A percentile compares a stretch with the other conserved stretches of the same genome.
Evolutionary conservation across 306 rosid species (phyloP).

Genomic region (Dalbergia cultrata): DNA sequence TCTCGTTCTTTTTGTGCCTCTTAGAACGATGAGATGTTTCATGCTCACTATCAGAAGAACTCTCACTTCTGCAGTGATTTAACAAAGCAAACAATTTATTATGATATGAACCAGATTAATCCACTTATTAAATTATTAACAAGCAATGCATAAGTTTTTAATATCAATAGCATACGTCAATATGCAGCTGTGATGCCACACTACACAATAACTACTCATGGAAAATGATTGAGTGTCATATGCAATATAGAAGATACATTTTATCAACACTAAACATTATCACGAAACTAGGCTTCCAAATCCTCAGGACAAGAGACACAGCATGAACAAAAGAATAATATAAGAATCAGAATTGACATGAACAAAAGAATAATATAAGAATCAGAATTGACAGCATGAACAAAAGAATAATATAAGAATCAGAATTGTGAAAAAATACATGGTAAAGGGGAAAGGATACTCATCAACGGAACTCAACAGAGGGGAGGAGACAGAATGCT

Average conservation of each 20-base stretch:
- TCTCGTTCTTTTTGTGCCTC: slow-evolving; percentile 84
- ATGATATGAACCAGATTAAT: slow-evolving; percentile 34
- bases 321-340: not conserved
- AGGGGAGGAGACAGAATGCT: not conserved
- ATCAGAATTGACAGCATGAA: not conserved
- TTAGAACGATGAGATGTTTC: slow-evolving; percentile 74
- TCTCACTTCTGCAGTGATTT: slow-evolving; percentile 59
- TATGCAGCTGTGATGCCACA: not conserved
- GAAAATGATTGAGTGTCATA: not conserved
- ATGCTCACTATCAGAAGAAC: slow-evolving; percentile 76
- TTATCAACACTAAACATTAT: not conserved
- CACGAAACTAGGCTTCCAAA: not conserved
- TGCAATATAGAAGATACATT: not conserved
- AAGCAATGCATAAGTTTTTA: not conserved
- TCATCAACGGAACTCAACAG: too few relatives aligned
- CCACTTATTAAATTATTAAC: slow-evolving; percentile 4
- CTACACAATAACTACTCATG: not conserved
- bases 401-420: not conserved
- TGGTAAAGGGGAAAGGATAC: too few relatives aligned
- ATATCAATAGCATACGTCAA: slow-evolving; percentile 12
- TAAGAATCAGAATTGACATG: slow-evolving; percentile 9
- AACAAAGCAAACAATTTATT: slow-evolving; percentile 28
- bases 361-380: not conserved
- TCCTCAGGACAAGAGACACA: not conserved
- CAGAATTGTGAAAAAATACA: not conserved